Conservation (phyloP, 495 filamentous ascomycete species). For the Penicillium atrosanguineum region DNA sequence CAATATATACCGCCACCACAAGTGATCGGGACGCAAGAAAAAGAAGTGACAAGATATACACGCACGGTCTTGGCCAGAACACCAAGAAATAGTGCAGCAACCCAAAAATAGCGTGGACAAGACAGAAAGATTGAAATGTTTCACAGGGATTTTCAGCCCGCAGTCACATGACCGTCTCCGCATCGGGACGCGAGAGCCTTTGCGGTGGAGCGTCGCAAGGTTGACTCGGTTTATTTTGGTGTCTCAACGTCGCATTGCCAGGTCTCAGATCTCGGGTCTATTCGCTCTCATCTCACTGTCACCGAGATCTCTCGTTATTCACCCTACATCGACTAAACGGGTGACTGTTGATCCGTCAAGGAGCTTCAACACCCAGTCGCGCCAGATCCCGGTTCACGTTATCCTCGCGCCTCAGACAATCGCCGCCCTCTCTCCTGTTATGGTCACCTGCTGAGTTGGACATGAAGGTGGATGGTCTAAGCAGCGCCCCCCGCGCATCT, state of each 20-base stretch:
- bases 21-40: slow-evolving; percentile 2
- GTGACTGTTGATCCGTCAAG: background rate
- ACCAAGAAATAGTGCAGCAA: slow-evolving; percentile 3
- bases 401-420: background rate
- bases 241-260: background rate
- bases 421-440: background rate
- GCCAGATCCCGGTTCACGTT: slow-evolving; percentile 1
- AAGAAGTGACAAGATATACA: background rate
- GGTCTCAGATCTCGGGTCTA: background rate
- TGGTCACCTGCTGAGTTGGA: slow-evolving; percentile 22
- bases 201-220: background rate
- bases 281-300: background rate
- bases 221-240: slow-evolving; percentile 5
- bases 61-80: slow-evolving; percentile 3
- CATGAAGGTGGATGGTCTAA: slow-evolving; percentile 42
- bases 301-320: background rate
- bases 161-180: slow-evolving; percentile 24
- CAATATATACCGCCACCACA: slow-evolving; percentile 10
- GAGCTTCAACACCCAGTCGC: slow-evolving; percentile 1
- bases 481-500: slow-evolving; percentile 43
- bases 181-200: slow-evolving; percentile 19
- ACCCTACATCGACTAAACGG: background rate
- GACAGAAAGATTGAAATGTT: slow-evolving; percentile 11
- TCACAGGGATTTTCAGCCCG: slow-evolving; percentile 20
- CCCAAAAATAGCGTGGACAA: slow-evolving; percentile 14